Evolutionary conservation across 441 rosid genomes (phyloP).

Genomic region (Corymbia calophylla): DNA sequence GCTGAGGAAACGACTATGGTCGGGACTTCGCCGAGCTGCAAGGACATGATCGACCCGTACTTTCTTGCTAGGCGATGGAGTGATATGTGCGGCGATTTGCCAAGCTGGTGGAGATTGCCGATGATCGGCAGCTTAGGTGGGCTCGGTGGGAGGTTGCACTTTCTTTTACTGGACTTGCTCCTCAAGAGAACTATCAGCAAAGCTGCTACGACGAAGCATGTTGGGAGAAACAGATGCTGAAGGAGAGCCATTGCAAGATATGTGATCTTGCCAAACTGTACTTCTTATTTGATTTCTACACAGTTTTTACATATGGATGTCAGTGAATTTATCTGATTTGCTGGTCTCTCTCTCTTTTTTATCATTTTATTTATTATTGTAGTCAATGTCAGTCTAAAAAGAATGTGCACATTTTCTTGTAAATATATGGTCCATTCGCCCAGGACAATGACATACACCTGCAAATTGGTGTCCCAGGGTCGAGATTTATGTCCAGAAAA

Average conservation of each 20-base stretch:
- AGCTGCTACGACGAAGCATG: constrained; percentile 6
- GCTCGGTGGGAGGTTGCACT: constrained; percentile 31
- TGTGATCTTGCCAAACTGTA: background rate
- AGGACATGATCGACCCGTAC: constrained; percentile 29
- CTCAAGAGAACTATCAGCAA: constrained; percentile 7
- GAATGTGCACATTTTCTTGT: background rate
- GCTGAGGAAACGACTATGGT: constrained; percentile 24
- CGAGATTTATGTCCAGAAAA: background rate
- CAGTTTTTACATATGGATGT: background rate
- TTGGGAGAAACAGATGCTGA: constrained; percentile 13
- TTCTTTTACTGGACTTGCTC: background rate
- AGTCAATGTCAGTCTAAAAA: background rate
- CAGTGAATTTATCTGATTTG: background rate
- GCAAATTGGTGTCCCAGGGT: background rate
- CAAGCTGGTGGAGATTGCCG: constrained; percentile 31
- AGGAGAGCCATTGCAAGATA: constrained; percentile 13
- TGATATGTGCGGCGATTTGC: constrained; percentile 13
- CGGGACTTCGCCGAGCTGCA: constrained; percentile 15
- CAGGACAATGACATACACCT: background rate
- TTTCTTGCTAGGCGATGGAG: constrained; percentile 10
- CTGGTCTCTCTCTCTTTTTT: background rate
- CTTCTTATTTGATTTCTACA: background rate
- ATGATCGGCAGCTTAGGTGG: constrained; percentile 26
- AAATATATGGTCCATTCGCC: background rate
- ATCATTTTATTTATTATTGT: background rate